Evolutionary conservation across 2,329 filamentous ascomycete species (phyloP), one percentile per base, ranked within the genome.

Genomic region (Neofusicoccum sp.): DNA sequence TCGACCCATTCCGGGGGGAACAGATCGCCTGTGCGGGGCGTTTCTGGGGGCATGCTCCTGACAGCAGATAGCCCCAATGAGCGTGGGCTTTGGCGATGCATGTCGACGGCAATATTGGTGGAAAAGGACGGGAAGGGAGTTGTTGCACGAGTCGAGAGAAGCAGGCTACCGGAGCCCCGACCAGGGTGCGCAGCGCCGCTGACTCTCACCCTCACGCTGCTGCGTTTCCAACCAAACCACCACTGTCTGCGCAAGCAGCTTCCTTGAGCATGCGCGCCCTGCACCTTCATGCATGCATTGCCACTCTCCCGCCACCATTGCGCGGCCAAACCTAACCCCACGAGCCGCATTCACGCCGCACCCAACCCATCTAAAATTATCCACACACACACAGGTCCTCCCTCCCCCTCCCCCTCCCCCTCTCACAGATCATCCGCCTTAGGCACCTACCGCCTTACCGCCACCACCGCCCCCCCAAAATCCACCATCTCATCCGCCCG

Each of bases 401-500:
- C 14, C 37, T 2, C 29, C 8, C 4, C 41, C 41, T 43, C n/a
- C n/a, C 45, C 5, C 6, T 1, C 45, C 45, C 16, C 6, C 16
- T n/a, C 9, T 39, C 44, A 58, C 41, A 58, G 16, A 8, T 11
- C 28, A 8, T 11, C 28, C 7, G 54, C 54, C 54, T 47, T 58
- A 2, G 43, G 28, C 37, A 31, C 43, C 34, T 31, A 2, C 37
- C 3, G 37, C 14, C 14, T 29, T 33, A 61, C 4, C 47, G 70
- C 71, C 49, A 70, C 74, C 36, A 82, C 73, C 37, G 74, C 83
- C 31, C 82, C 78, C 59, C 78, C 77, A 66, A 87, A 84, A 68
- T 86, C 80, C 4, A 83, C 77, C 16, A 87, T 66, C 64, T 87
- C 83, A 70, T 84, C 82, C 33, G 85, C 82, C 29, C 80, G 77